phyloP scores from a whole-genome alignment of 352 stramenopile genomes.

The Aphanomyces astaci region DNA sequence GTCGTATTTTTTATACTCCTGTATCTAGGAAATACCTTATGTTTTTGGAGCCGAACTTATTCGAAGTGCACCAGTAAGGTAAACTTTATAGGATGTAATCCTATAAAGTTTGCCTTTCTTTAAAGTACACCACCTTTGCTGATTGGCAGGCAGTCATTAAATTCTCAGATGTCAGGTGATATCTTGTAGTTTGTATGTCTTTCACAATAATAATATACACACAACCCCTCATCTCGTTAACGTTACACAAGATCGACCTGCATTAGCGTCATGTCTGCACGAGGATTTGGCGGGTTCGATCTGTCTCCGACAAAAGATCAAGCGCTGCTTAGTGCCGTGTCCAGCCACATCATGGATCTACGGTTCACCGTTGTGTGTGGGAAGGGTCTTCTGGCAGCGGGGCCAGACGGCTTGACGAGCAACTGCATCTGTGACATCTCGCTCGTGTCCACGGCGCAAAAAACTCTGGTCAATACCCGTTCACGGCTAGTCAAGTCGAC shows the following conservation, averaged over 20 bases:
- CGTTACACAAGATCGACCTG: not conserved
- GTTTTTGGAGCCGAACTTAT: too few species aligned
- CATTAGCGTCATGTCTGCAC: not conserved
- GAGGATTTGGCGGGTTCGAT: not conserved
- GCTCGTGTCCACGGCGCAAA: not conserved
- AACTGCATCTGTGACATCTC: slow-evolving; percentile 14
- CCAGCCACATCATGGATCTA: not conserved
- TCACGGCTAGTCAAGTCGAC: slow-evolving; percentile 18
- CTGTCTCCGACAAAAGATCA: slow-evolving; percentile 13
- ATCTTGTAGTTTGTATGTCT: not conserved
- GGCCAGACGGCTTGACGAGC: slow-evolving; percentile 12
- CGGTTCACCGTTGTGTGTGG: not conserved
- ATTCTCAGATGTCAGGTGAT: too few species aligned
- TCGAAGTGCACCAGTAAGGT: too few species aligned
- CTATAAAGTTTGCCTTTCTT: too few species aligned
- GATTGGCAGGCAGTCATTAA: too few species aligned
- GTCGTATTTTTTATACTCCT: too few species aligned
- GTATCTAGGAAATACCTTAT: too few species aligned
- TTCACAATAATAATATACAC: not conserved
- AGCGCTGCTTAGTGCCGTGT: not conserved
- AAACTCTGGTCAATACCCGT: not conserved
- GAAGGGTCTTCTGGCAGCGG: slow-evolving; percentile 5
- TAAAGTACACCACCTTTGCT: too few species aligned
- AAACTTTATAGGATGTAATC: too few species aligned
- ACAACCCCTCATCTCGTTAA: not conserved